Evolutionary conservation across 495 filamentous ascomycete genomes (phyloP), one percentile per base, ranked within the genome.

Genomic region (Parathielavia hyrcaniae): DNA sequence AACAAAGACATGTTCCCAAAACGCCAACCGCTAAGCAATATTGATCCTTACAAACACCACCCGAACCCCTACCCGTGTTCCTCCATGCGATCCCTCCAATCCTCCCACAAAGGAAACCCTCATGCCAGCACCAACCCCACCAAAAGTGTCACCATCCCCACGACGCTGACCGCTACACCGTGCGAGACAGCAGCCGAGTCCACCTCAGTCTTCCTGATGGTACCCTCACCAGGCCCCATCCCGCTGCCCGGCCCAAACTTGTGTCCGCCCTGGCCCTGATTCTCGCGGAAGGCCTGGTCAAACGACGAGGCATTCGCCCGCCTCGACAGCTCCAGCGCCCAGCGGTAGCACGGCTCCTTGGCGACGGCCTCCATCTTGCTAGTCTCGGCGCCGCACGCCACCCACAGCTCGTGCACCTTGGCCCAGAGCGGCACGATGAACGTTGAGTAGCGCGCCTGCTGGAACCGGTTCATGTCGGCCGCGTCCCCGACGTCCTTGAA

Each of bases 341-440:
- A 40, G 20, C 26, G 22, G 57, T 59, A 59, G 36, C 57, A 59
- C 13, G 20, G 32, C 11, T 59, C 57, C 1, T 26, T 4, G 12
- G 23, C 13, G n/a, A 59, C 2, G 16, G 16, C 2, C 7, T 17
- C 14, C 5, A 59, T 20, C 19, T 48, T 35, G 16, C 20, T 1
- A 1, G 50, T 16, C 13, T 20, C 20, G 7, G 48, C 23, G n/a
- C 45, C 34, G 23, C 57, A 59, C 35, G 57, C 57, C 0, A 5
- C 0, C 22, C n/a, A 59, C n/a, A 59, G 43, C 44, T 54, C 13
- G n/a, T 34, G 39, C 2, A 59, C 17, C 43, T 49, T 40, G 19
- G 20, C 14, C 49, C 17, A 34, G 16, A 59, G 40, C 19, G 57
- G 41, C 34, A 41, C 13, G 16, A 49, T 49, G 45, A 57, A 57